Evolutionary conservation across 805 yeast genomes (phyloP), one percentile per base, ranked within the genome.

Genomic region (Hyphopichia homilentoma): DNA sequence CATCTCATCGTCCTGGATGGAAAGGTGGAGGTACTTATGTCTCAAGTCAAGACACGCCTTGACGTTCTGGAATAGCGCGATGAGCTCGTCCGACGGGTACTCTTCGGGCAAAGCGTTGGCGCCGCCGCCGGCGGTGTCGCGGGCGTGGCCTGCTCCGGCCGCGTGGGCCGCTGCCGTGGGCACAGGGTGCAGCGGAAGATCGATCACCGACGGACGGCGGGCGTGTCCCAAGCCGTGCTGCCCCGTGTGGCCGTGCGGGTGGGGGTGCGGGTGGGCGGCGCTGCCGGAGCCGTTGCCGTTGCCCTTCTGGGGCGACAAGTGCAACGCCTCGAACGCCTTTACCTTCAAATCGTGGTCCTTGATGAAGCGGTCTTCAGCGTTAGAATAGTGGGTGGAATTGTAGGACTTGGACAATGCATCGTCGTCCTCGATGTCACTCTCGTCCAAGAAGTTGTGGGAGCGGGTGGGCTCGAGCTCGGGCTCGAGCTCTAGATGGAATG

Each of bases 21-120:
- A 87, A 7, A 75, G 44, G 2, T 59, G 48, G 58, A 84, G 82
- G 55, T 90, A 93, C 50, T 80, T 83, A 44, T 75, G 79, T 54
- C 99, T 79, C 40, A 85, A 51, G 8, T 74, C 77, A 39, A 90
- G 70, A 52, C 96, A 84, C 24, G 61, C 60, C 36, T 75, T 70
- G 21, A 84, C 79, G 36, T 81, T 76, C 17, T 70, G 54, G 49
- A 77, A 84, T 29, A 84, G 63, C 34, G 74, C 79, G 34, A 81
- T 61, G 42, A 84, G 61, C 43, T 84, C 94, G 4, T 73, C 75
- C 0, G 88, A 77, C 1, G 89, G 85, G 25, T 67, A 63, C 30
- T 79, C 84, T 30, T 68, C 68, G 1, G 75, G 61, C 13, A 54
- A 47, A 4, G 62, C 53, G 32, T 36, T 33, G 12, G 42, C 38